Evolutionary conservation across 495 filamentous ascomycete genomes (phyloP), one percentile per base, ranked within the genome.

Genomic region (Astrothelium subdiscretum): DNA sequence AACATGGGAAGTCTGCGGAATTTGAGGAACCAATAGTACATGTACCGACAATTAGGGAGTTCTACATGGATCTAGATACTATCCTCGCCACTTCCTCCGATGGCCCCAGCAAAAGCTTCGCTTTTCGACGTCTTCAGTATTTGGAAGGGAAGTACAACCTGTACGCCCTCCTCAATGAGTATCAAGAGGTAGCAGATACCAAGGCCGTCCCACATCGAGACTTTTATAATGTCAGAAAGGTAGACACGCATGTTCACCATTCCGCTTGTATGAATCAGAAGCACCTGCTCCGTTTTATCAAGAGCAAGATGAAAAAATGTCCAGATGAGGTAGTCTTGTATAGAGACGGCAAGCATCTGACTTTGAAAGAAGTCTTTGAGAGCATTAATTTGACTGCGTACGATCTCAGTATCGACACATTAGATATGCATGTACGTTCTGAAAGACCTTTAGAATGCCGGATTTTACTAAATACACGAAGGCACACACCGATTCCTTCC

Each of bases 211-310:
- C 94, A 29, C 94, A 98, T 72, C 83, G 94, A 76, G 94, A 98
- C 74, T 98, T 98, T 69, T 98, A 98, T 76, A 98, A 98, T 70
- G 94, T 98, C 58, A 82, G 94, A 64, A 98, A 98, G 73, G 95
- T 98, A 26, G 94, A 98, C 73, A 98, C 94, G 15, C 94, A 98
- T 79, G 94, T 98, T 63, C 94, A 98, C 73, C 94, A 98, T 73
- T 98, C 94, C 4, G 95, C 94, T 42, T 97, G 95, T 72, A 98
- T 98, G 94, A 98, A 97, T 73, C 94, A 97, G 77, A 98, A 98
- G 70, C 94, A 98, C 79, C 77, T 98, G 44, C 79, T 98, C 63
- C 88, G 94, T 42, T 98, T 97, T 74, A 98, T 98, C 75, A 98
- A 98, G 74, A 95, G 90, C 77, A 97, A 97, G 75, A 96, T 98